These are phyloP conservation scores for Termitomyces sp. DNA, from an alignment of 768 basidiomycete genomes.

Conservation along the genomic window DNA sequence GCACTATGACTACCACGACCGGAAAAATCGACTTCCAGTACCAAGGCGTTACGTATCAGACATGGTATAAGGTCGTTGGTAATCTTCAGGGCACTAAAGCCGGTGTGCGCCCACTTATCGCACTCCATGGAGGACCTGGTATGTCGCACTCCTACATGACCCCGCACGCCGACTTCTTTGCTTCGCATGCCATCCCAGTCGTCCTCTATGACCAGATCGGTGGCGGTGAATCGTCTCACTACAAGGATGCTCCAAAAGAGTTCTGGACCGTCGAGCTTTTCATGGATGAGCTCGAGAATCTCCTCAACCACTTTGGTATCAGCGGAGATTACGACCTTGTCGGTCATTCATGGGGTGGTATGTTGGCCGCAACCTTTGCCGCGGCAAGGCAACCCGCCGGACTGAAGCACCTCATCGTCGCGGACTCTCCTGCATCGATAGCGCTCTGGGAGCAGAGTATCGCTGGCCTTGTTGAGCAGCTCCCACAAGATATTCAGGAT, in stretches of 20 bases:
- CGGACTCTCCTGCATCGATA: slow-evolving; percentile 25
- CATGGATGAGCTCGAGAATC: slow-evolving; percentile 47
- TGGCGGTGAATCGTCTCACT: slow-evolving; percentile 37
- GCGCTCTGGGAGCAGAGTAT: slow-evolving; percentile 20
- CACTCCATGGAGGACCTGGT: slow-evolving; percentile 42
- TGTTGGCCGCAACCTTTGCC: slow-evolving; percentile 37
- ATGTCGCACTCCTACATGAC: slow-evolving; percentile 34
- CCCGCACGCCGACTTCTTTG: slow-evolving; percentile 22
- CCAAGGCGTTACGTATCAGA: slow-evolving; percentile 11
- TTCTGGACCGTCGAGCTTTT: slow-evolving; percentile 35
- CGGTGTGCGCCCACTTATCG: slow-evolving; percentile 26
- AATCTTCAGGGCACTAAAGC: slow-evolving; percentile 4
- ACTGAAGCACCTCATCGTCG: slow-evolving; percentile 27
- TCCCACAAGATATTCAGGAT: slow-evolving; percentile 14
- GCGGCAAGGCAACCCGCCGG: slow-evolving; percentile 30
- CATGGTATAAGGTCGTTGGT: slow-evolving; percentile 13
- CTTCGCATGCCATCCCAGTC: slow-evolving; percentile 27
- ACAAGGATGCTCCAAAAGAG: slow-evolving; percentile 32
- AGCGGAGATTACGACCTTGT: slow-evolving; percentile 33
- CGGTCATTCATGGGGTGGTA: slow-evolving; percentile 58
- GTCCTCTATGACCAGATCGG: slow-evolving; percentile 51
- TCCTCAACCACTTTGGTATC: slow-evolving; percentile 37
- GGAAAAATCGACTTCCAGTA: slow-evolving; percentile 12
- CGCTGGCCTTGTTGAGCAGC: slow-evolving; percentile 5
- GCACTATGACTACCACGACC: background rate